Evolutionary conservation across 2,329 filamentous ascomycete genomes (phyloP).

Genomic region (Nothophaeocryptopus gaeumannii): DNA sequence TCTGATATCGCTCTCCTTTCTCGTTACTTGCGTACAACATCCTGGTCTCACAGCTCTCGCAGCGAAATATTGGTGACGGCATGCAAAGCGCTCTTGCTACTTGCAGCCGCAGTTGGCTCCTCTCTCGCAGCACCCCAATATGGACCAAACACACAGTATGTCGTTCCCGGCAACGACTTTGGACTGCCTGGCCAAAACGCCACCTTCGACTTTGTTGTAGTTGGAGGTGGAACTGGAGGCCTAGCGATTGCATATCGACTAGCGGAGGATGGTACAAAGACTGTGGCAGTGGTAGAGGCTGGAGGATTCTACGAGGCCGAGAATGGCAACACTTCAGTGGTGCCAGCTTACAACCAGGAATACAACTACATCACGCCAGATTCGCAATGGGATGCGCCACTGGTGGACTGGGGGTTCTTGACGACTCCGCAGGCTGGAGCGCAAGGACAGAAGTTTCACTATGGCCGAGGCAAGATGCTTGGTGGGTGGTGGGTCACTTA

Average conservation of each 20-base stretch:
- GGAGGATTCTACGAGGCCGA: constrained; percentile 25
- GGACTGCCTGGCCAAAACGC: constrained; percentile 17
- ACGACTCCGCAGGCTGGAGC: constrained; percentile 6
- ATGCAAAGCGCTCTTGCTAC: no score
- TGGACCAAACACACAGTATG: neutral
- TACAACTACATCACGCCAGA: constrained; percentile 4
- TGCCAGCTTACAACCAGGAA: constrained; percentile 21
- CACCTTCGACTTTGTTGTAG: constrained; percentile 18
- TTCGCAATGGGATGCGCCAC: constrained; percentile 11
- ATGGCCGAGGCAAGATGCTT: constrained; percentile 30
- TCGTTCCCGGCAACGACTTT: constrained; percentile 9
- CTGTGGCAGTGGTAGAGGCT: constrained; percentile 29
- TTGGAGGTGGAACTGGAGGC: constrained; percentile 24
- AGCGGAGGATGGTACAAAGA: constrained; percentile 11
- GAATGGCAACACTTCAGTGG: constrained; percentile 22
- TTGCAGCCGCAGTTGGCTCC: no score
- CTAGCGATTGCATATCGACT: constrained; percentile 23
- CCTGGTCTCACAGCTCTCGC: no score
- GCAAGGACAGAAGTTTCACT: constrained; percentile 7
- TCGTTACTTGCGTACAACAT: no score
- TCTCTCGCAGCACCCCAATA: no score
- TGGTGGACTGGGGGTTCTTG: constrained; percentile 19
- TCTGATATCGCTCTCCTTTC: no score
- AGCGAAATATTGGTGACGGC: no score
- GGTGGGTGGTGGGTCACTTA: constrained; percentile 14